phyloP scores from a whole-genome alignment of 371 early-diverging fungal species.

The Circinella umbellata region DNA sequence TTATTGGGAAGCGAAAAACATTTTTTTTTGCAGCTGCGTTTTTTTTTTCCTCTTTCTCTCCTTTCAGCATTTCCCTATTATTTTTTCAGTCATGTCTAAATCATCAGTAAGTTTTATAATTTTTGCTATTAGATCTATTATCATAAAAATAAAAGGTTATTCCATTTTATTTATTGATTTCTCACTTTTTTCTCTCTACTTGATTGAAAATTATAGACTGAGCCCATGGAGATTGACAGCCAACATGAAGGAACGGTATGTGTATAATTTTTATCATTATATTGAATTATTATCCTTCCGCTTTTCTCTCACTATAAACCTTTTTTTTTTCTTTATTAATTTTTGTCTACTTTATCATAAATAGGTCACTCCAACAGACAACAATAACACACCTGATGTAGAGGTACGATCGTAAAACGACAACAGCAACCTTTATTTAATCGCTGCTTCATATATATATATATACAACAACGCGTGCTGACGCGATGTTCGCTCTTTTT shows the following conservation, averaged over 20 bases:
- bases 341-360: too few relatives aligned
- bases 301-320: too few relatives aligned
- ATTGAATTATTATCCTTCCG: too few relatives aligned
- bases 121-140: not conserved
- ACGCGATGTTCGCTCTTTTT: not conserved
- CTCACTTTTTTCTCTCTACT: not conserved
- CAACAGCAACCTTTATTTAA: too few relatives aligned
- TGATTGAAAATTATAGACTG: not conserved
- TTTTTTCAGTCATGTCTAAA: constrained; percentile 5
- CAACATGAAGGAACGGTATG: constrained; percentile 9
- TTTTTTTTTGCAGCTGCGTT: not conserved
- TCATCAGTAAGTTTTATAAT: not conserved
- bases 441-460: too few relatives aligned
- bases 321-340: too few relatives aligned
- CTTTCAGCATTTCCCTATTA: not conserved
- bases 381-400: constrained; percentile 3
- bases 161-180: too few relatives aligned
- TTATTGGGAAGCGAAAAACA: not conserved
- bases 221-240: constrained; percentile 16
- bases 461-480: not conserved
- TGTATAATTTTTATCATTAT: not conserved
- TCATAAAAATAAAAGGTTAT: too few relatives aligned
- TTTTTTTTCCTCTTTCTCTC: constrained; percentile 2
- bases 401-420: constrained; percentile 7
- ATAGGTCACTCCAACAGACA: constrained; percentile 11